These are phyloP conservation scores for Dimocarpus longan DNA, from an alignment of 345 rosid species.

Conservation along the genomic window DNA sequence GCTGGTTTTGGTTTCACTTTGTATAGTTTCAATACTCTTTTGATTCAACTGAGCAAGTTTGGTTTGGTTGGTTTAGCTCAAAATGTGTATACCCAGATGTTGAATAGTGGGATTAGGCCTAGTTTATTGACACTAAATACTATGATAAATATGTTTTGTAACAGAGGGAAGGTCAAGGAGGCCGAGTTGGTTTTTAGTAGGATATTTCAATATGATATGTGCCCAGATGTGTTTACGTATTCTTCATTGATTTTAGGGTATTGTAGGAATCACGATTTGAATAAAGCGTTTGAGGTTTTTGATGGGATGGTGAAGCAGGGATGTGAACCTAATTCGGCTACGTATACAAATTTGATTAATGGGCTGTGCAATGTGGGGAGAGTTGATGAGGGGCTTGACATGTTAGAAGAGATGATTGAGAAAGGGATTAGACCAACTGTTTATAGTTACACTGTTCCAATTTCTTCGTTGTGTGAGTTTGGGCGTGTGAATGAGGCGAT, in stretches of 20 bases:
- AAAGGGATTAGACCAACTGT: conserved; percentile 58
- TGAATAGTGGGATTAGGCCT: conserved; percentile 51
- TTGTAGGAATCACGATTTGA: conserved; percentile 52
- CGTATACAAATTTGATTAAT: conserved; percentile 58
- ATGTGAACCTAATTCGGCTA: conserved; percentile 60
- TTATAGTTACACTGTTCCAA: conserved; percentile 54
- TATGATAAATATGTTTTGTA: conserved; percentile 57
- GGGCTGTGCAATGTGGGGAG: conserved; percentile 59
- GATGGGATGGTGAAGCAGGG: conserved; percentile 58
- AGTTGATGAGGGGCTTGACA: conserved; percentile 53
- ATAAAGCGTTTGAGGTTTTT: conserved; percentile 50
- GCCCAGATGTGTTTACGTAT: conserved; percentile 56
- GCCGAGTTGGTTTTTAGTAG: conserved; percentile 51
- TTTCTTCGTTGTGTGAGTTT: conserved; percentile 47
- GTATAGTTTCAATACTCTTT: conserved; percentile 57
- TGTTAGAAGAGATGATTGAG: conserved; percentile 56
- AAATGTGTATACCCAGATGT: conserved; percentile 42
- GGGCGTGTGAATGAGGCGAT: conserved; percentile 58
- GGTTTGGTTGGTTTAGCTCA: conserved; percentile 51
- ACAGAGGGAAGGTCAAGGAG: conserved; percentile 51
- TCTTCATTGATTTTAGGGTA: conserved; percentile 71
- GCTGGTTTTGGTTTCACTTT: conserved; percentile 43
- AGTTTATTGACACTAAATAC: conserved; percentile 60
- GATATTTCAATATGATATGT: conserved; percentile 48
- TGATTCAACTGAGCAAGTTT: conserved; percentile 63